A percentile compares a stretch with the other conserved stretches of the same genome.
Evolutionary conservation across 2,329 filamentous ascomycete species (phyloP).

Genomic region (Keithomyces neogunnii): DNA sequence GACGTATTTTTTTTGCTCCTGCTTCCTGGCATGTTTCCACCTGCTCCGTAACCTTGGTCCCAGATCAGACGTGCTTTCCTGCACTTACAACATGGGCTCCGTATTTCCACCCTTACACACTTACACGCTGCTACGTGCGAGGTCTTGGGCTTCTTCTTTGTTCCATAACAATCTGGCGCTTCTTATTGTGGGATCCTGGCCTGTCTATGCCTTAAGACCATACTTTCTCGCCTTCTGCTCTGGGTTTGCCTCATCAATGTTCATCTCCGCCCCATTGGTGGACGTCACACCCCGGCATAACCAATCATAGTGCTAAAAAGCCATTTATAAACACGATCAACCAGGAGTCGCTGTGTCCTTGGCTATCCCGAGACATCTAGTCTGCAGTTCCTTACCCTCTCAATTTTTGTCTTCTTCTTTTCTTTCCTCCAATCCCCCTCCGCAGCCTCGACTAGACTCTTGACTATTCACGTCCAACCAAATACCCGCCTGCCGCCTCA

Average conservation of each 20-base stretch:
- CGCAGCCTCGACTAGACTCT: neutral
- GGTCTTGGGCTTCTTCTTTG: neutral
- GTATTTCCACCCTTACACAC: neutral
- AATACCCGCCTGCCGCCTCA: neutral
- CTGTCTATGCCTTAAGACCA: conserved; percentile 4
- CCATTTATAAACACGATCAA: conserved; percentile 19
- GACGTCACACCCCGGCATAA: conserved; percentile 18
- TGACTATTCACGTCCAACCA: neutral
- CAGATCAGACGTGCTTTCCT: neutral
- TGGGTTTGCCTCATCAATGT: conserved; percentile 25
- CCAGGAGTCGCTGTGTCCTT: conserved; percentile 14
- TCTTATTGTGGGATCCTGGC: conserved; percentile 14
- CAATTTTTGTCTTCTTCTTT: conserved; percentile 2
- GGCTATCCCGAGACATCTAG: conserved; percentile 20
- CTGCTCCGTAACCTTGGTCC: conserved; percentile 1
- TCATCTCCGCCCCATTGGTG: conserved; percentile 25
- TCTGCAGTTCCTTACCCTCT: conserved; percentile 1
- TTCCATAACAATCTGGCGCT: conserved; percentile 10
- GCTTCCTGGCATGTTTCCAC: conserved; percentile 3
- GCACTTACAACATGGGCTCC: too few relatives aligned
- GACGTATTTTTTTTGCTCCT: conserved; percentile 4
- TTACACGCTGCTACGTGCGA: neutral
- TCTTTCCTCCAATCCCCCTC: neutral
- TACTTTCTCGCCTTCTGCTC: conserved; percentile 19
- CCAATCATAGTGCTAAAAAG: conserved; percentile 24